A percentile compares a stretch with the other conserved stretches of the same genome.
Evolutionary conservation across 257 asterid species (phyloP).

Genomic region (Anisodus acutangulus): DNA sequence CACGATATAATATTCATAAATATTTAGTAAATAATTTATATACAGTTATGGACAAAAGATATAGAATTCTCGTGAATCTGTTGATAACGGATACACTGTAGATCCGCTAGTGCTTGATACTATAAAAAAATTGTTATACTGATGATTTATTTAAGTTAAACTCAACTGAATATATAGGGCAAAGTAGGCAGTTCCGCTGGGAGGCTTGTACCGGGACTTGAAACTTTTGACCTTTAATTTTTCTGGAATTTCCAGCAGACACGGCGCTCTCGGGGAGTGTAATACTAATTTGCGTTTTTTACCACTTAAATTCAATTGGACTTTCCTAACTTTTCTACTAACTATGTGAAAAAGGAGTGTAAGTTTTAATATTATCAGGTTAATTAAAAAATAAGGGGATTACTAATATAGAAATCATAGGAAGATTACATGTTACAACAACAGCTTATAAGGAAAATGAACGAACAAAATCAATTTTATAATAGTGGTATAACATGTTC

Average conservation of each 20-base stretch:
- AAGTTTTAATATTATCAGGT: not conserved
- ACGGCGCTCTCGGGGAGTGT: slow-evolving; percentile 4
- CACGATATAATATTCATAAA: no score
- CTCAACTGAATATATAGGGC: not conserved
- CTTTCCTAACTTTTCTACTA: not conserved
- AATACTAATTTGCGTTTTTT: no score
- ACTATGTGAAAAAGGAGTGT: not conserved
- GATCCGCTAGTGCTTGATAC: no score
- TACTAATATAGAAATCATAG: not conserved
- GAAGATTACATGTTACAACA: not conserved
- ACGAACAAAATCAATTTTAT: not conserved
- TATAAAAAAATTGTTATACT: no score
- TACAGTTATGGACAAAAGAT: no score
- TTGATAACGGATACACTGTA: no score
- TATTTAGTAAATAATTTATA: no score
- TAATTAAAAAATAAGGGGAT: not conserved
- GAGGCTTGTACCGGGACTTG: not conserved
- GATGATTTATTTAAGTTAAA: no score
- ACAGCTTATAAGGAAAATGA: not conserved
- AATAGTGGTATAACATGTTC: no score
- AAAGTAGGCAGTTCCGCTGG: not conserved
- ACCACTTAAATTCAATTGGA: not conserved
- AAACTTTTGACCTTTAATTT: not conserved
- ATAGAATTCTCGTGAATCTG: no score
- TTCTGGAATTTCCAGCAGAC: slow-evolving; percentile 2